Evolutionary conservation across 2,329 filamentous ascomycete species (phyloP), one percentile per base, ranked within the genome.

Genomic region (Xylaria sp.): DNA sequence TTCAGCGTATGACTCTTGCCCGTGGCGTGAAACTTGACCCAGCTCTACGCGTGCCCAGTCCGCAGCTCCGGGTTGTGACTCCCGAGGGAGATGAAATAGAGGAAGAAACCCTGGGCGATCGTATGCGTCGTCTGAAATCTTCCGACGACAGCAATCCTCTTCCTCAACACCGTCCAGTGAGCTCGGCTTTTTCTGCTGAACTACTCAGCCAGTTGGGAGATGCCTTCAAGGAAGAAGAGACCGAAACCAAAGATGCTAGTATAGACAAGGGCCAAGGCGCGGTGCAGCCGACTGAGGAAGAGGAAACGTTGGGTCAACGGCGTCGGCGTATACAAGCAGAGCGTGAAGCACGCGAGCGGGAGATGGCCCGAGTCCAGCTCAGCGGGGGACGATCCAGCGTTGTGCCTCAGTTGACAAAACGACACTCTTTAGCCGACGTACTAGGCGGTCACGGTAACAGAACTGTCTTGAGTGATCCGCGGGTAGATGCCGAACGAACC

Each of bases 301-400:
- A 93, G 73, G 93, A 96, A 76, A 95, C 93, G 0, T 83, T 96
- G 0, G 93, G 92, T 10, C 91, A 95, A 78, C 89, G 93, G 12
- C 89, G 92, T 0, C 89, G 88, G 32, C 87, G 93, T 30, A 83
- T 96, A 1, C 91, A 94, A 77, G 89, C 89, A 7, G 89, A 90
- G 74, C 84, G 84, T 30, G 90, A 92, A 78, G 90, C 90, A 7
- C 86, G 87, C 32, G 86, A 87, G 68, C 81, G 83, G 48, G 86
- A 87, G 70, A 86, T 87, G 78, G 81, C 70, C 43, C 77, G 78
- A 62, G 73, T 75, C 7, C 61, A 72, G 41, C 63, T 76, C 67
- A 76, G 72, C 59, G 77, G 75, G 36, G 73, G 69, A 39, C 77
- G 77, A 1, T 78, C 76, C 3, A 76, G 78, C 3, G 75, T 83